These are phyloP conservation scores for Colletotrichum orbiculare DNA, from an alignment of 2,329 filamentous ascomycete species.

Conservation along the genomic window DNA sequence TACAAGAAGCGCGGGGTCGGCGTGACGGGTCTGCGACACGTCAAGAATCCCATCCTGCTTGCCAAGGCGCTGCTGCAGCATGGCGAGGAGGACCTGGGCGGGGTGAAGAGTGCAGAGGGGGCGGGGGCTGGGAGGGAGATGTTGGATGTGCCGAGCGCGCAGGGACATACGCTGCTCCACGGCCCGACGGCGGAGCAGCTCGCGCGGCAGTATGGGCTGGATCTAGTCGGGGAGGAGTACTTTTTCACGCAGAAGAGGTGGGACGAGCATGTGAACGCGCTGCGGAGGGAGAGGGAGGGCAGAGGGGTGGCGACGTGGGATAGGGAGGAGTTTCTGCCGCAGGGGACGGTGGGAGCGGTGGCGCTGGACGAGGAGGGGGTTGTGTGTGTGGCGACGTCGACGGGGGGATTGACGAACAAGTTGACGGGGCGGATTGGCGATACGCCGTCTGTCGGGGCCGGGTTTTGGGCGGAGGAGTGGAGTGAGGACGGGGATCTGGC, in stretches of 20 bases:
- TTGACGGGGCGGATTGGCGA: conserved; percentile 86
- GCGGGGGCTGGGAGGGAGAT: conserved; percentile 55
- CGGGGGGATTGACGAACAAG: conserved; percentile 90
- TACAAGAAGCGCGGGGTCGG: conserved; percentile 81
- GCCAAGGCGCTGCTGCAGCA: conserved; percentile 77
- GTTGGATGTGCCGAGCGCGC: conserved; percentile 65
- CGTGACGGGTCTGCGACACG: conserved; percentile 76
- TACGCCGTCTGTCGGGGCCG: conserved; percentile 84
- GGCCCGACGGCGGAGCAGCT: conserved; percentile 76
- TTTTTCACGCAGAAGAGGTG: conserved; percentile 83
- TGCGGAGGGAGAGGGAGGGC: conserved; percentile 59
- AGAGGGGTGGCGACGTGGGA: conserved; percentile 64
- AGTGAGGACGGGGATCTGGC: conserved; percentile 56
- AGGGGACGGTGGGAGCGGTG: conserved; percentile 87
- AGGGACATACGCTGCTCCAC: conserved; percentile 76
- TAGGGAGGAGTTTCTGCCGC: conserved; percentile 75
- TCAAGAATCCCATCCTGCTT: conserved; percentile 84
- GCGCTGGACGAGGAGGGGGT: conserved; percentile 82
- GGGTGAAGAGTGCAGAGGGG: conserved; percentile 58
- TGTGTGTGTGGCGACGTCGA: conserved; percentile 74
- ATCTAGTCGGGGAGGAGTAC: conserved; percentile 75
- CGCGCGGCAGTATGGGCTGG: conserved; percentile 75
- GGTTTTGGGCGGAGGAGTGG: conserved; percentile 94
- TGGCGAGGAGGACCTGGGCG: conserved; percentile 70
- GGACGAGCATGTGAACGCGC: conserved; percentile 78